Percentiles rank a stretch among this genome's conserved stretches.
These are phyloP conservation scores for Prunus mira DNA, from an alignment of 306 rosid genomes.

Conservation along the genomic window DNA sequence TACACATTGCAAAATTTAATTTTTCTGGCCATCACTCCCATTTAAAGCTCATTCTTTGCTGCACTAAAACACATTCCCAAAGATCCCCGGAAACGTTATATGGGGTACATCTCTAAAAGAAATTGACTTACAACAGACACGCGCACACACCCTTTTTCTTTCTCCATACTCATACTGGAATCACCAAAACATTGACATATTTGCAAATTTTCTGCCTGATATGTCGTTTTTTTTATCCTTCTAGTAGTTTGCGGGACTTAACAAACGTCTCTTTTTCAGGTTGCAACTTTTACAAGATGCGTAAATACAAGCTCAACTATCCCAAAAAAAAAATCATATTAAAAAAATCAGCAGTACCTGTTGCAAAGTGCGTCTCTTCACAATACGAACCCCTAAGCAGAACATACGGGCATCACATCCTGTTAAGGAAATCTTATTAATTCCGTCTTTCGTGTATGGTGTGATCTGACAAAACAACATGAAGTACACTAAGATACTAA, in stretches of 20 bases:
- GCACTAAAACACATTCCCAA: too few species aligned
- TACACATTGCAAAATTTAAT: not conserved
- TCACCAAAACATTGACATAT: not conserved
- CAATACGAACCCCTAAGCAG: slow-evolving; percentile 95
- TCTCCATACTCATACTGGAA: not conserved
- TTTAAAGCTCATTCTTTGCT: too few species aligned
- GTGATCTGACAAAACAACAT: slow-evolving; percentile 70
- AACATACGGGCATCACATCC: slow-evolving; percentile 86
- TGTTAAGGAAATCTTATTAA: slow-evolving; percentile 80
- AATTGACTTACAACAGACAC: not conserved
- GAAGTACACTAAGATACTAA: slow-evolving; percentile 19
- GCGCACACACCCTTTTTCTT: not conserved
- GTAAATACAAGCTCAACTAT: not conserved
- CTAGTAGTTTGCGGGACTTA: not conserved
- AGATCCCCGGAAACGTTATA: too few species aligned
- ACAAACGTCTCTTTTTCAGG: not conserved
- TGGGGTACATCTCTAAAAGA: not conserved
- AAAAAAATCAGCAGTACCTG: slow-evolving; percentile 51
- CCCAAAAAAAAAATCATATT: not conserved
- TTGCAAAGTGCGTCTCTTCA: slow-evolving; percentile 67
- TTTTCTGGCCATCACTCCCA: not conserved
- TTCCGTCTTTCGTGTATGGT: slow-evolving; percentile 71
- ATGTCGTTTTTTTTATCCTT: not conserved
- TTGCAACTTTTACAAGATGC: not conserved
- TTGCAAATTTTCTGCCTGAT: not conserved